phyloP scores from a whole-genome alignment of 352 stramenopile genomes.

The Globisporangium heterothallicum region DNA sequence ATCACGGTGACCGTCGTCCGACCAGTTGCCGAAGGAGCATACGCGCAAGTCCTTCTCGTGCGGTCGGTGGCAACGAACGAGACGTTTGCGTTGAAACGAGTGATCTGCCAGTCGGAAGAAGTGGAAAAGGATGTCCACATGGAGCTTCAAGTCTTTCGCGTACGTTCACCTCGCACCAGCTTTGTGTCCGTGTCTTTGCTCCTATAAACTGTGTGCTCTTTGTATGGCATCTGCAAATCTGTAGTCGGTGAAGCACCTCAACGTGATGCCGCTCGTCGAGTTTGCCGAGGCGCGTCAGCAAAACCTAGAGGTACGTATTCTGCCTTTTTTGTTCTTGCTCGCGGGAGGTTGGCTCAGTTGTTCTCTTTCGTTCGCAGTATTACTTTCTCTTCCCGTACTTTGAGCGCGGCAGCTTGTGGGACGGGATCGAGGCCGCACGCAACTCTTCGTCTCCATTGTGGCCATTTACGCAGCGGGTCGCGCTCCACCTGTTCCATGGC shows the following conservation, averaged over 20 bases:
- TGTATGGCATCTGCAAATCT: neutral
- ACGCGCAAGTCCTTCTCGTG: slow-evolving; percentile 80
- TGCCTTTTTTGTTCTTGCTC: too few species aligned
- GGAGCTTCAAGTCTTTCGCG: slow-evolving; percentile 70
- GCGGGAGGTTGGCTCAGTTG: too few species aligned
- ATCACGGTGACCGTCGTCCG: slow-evolving; percentile 66
- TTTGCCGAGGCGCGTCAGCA: slow-evolving; percentile 66
- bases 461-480: slow-evolving; percentile 80
- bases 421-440: slow-evolving; percentile 55
- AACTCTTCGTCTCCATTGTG: slow-evolving; percentile 73
- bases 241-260: slow-evolving; percentile 74
- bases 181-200: too few species aligned
- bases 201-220: too few species aligned
- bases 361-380: too few species aligned
- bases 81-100: slow-evolving; percentile 76
- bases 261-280: slow-evolving; percentile 75
- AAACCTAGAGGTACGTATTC: slow-evolving; percentile 72
- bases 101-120: slow-evolving; percentile 79
- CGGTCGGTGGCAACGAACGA: slow-evolving; percentile 59
- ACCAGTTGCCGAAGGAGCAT: slow-evolving; percentile 66
- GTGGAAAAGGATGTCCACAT: slow-evolving; percentile 70
- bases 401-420: slow-evolving; percentile 76
- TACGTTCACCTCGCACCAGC: slow-evolving; percentile 15
- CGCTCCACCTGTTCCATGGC: slow-evolving; percentile 77
- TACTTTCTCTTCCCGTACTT: slow-evolving; percentile 86